These are phyloP conservation scores for Colletotrichum sp. DNA, from an alignment of 2,329 filamentous ascomycete genomes.

Conservation along the genomic window DNA sequence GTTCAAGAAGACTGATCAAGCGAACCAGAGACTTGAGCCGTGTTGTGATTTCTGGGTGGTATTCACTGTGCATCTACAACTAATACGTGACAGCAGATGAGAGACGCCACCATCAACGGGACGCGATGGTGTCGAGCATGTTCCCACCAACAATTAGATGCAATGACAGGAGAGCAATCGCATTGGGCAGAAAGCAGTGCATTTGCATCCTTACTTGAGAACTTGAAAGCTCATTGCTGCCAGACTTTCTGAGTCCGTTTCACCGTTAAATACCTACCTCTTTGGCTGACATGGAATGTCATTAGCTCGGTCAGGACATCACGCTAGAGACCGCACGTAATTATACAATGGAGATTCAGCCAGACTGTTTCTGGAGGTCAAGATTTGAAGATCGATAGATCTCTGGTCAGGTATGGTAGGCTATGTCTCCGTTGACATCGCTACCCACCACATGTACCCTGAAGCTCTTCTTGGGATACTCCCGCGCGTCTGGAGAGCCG, in stretches of 20 bases:
- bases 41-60: background rate
- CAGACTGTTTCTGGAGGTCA: too few species aligned
- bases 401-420: background rate
- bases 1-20: too few species aligned
- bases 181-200: too few species aligned
- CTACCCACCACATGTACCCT: background rate
- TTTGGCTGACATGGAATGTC: background rate
- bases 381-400: too few species aligned
- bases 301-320: too few species aligned
- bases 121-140: background rate
- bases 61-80: background rate
- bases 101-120: background rate
- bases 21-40: too few species aligned
- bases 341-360: background rate
- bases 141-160: background rate
- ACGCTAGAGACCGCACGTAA: accelerated
- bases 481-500: too few species aligned
- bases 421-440: background rate
- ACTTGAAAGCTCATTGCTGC: too few species aligned
- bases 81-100: background rate
- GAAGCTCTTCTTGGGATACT: background rate
- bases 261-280: background rate
- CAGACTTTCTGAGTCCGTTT: background rate
- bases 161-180: too few species aligned
- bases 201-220: too few species aligned